These are phyloP conservation scores for Ceriops zippeliana DNA, from an alignment of 345 rosid genomes.

Conservation along the genomic window DNA sequence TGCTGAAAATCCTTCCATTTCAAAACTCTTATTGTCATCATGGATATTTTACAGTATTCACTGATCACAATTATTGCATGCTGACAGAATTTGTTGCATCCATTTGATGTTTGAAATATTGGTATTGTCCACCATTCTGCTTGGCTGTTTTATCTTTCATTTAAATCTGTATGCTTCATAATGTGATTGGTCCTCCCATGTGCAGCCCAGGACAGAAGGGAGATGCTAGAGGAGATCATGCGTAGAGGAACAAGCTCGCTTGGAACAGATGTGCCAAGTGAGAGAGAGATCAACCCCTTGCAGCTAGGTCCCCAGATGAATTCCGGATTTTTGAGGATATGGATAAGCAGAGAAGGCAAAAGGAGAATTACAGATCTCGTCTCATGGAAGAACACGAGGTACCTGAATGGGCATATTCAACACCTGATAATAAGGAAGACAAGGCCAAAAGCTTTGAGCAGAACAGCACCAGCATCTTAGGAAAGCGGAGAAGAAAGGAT, in stretches of 20 bases:
- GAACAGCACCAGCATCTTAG: constrained; percentile 43
- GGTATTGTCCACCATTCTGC: neutral
- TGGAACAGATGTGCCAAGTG: constrained; percentile 95
- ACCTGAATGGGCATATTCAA: constrained; percentile 87
- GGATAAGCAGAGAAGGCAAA: constrained; percentile 86
- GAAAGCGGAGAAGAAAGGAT: constrained; percentile 81
- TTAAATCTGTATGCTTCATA: constrained; percentile 7
- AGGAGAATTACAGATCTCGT: constrained; percentile 81
- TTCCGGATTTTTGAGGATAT: constrained; percentile 85
- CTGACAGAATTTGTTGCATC: neutral
- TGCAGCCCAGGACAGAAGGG: constrained; percentile 95
- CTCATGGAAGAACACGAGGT: constrained; percentile 97
- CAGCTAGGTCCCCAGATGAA: constrained; percentile 87
- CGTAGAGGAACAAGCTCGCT: constrained; percentile 94
- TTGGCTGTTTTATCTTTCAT: neutral
- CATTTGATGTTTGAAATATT: neutral
- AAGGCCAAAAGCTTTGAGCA: constrained; percentile 50
- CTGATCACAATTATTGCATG: neutral
- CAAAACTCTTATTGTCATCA: neutral
- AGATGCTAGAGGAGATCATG: constrained; percentile 95
- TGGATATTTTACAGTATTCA: neutral
- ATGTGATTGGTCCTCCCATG: constrained; percentile 16
- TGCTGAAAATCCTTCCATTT: neutral
- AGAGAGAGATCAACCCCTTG: constrained; percentile 96
- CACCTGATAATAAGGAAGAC: constrained; percentile 51